Conservation (phyloP, 495 filamentous ascomycete species). For the Venustampulla echinocandica region DNA sequence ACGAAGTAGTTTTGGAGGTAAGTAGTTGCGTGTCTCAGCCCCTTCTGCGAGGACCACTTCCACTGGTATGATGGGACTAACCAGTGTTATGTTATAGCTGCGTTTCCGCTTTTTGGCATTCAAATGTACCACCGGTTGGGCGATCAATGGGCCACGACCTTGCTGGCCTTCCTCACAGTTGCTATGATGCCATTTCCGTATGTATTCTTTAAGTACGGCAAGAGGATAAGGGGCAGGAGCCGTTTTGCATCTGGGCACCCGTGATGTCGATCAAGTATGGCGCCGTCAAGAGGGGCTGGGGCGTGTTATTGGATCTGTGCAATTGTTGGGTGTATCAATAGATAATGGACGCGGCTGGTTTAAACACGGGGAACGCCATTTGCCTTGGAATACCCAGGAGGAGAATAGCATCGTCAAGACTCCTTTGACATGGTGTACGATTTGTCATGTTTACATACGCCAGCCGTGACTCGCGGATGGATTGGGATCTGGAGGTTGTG, state of each 20-base stretch:
- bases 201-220: constrained; percentile 34
- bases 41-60: constrained; percentile 1
- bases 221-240: constrained; percentile 41
- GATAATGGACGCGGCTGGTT: too few relatives aligned
- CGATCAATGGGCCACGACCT: constrained; percentile 42
- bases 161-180: constrained; percentile 39
- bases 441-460: too few relatives aligned
- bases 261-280: too few relatives aligned
- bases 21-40: constrained; percentile 39
- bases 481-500: too few relatives aligned
- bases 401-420: too few relatives aligned
- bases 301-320: too few relatives aligned
- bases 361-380: too few relatives aligned
- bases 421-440: too few relatives aligned
- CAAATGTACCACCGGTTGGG: constrained; percentile 45
- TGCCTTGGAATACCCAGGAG: too few relatives aligned
- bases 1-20: constrained; percentile 74
- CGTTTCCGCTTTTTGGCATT: constrained; percentile 39
- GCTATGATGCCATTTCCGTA: constrained; percentile 39
- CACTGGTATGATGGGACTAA: constrained; percentile 11
- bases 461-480: too few relatives aligned
- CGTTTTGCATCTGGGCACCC: constrained; percentile 36
- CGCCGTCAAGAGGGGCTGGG: too few relatives aligned
- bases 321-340: too few relatives aligned
- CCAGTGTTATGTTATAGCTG: constrained; percentile 22